Evolutionary conservation across 768 basidiomycete species (phyloP).

Genomic region (Boletus rufocinnamomeus): DNA sequence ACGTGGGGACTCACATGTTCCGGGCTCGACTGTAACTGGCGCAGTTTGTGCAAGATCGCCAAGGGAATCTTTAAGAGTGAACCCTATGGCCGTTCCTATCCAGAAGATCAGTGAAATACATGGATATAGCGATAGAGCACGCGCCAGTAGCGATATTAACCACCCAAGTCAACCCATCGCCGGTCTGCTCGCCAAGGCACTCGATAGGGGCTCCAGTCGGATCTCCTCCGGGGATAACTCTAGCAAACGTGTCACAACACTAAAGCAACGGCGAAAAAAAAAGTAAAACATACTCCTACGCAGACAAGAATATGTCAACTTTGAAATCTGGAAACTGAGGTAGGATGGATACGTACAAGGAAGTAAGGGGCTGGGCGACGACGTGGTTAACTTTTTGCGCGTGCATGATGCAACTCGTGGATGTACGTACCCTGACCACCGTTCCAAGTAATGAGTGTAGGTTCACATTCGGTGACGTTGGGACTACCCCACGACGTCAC

Average conservation of each 20-base stretch:
- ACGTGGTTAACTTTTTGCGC: not conserved
- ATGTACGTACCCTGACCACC: not conserved
- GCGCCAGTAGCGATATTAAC: conserved; percentile 10
- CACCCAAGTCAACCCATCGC: not conserved
- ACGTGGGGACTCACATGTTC: not conserved
- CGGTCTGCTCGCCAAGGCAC: not conserved
- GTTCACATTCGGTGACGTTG: not conserved
- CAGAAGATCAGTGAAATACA: conserved; percentile 2
- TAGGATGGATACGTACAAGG: conserved; percentile 45
- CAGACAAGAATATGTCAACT: conserved; percentile 24
- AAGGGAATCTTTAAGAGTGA: conserved; percentile 55
- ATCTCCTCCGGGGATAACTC: not conserved
- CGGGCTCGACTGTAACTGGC: conserved; percentile 38
- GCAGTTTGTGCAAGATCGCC: conserved; percentile 50
- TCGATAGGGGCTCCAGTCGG: not conserved
- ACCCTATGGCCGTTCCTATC: conserved; percentile 48
- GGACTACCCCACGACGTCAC: not conserved
- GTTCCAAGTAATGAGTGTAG: not conserved
- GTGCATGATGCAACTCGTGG: too few relatives aligned
- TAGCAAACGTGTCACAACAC: not conserved
- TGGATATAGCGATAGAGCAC: not conserved
- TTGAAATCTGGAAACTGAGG: not conserved
- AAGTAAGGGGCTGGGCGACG: conserved; percentile 43
- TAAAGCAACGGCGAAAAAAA: not conserved
- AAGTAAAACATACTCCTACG: conserved; percentile 29